Base-by-base conservation (phyloP, 2,329 filamentous ascomycete species). In the Chaetomium strumarium region DNA sequence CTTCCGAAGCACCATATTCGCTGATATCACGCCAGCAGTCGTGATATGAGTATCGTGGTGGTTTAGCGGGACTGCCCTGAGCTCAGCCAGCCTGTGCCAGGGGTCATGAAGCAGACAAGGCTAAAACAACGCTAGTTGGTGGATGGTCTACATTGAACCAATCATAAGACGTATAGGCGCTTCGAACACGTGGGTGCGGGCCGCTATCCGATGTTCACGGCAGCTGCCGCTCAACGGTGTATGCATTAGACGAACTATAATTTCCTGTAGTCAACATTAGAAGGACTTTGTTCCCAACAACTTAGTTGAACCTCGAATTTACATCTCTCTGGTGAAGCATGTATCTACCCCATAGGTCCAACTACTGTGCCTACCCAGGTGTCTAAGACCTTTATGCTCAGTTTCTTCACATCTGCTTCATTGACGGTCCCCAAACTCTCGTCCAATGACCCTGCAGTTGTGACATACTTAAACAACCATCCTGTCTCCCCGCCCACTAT, bases 51-150 rank as follows among this genome's bases (percentile, higher is more conserved):
- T 6, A 20, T 44, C 24, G 34, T 44, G 48, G 40, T 44, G 40
- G 41, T 50, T 50, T 40, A 44, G 33, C 16, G 4, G 24, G 24
- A 24, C 24, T n/a, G n/a, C n/a, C n/a, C n/a, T 24, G 6, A 9
- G 10, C 10, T 19, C 12, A 10, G 13, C 2, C 37, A n/a, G n/a
- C n/a, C n/a, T n/a, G n/a, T n/a, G n/a, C n/a, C n/a, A 33, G 14
- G 7, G 20, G 12, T 24, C 39, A 19, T 33, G 33, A 12, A n/a
- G 13, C 14, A 19, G 19, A 31, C 17, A 33, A 42, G 31, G 48
- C 29, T 56, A 43, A 58, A 56, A 54, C 56, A 41, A 33, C 53
- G 51, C 56, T 50, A 58, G 52, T 20, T 31, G 16, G 11, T 19
- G 43, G 17, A 30, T 41, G 43, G 42, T 29, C 37, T 12, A 11